Conservation (phyloP, 108 stramenopile genomes). For the Skeletonema potamos region DNA sequence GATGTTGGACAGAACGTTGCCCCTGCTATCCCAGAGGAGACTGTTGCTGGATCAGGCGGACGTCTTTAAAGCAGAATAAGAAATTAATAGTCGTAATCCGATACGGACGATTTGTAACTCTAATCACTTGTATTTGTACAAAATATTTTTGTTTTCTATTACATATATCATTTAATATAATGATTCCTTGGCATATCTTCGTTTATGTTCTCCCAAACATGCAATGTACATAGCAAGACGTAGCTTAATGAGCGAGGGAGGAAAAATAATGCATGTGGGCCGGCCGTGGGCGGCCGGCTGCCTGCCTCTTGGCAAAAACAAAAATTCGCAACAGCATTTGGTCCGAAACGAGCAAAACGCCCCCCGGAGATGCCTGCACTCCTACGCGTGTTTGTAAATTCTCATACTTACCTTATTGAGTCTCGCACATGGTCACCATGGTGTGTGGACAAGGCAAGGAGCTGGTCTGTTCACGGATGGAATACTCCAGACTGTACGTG, state of each 20-base stretch:
- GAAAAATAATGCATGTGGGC: no score
- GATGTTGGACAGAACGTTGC: conserved; percentile 79
- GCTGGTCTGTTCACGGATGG: conserved; percentile 74
- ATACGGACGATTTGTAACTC: conserved; percentile 1
- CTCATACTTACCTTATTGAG: conserved; percentile 82
- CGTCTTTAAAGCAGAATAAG: conserved; percentile 47
- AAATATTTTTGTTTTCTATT: no score
- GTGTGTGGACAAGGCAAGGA: conserved; percentile 63
- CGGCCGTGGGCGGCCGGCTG: no score
- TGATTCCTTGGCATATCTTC: no score
- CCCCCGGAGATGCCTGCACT: background rate
- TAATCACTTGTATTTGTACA: conserved; percentile 1
- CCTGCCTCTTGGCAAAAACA: no score
- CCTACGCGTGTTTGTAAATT: background rate
- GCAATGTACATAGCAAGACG: no score
- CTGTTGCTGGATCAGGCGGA: conserved; percentile 90
- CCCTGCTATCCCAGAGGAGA: conserved; percentile 74
- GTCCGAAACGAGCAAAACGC: background rate
- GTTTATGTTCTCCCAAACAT: no score
- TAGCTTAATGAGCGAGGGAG: no score
- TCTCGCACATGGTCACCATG: conserved; percentile 60
- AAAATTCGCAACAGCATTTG: background rate
- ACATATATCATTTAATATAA: no score
- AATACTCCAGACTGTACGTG: conserved; percentile 74
- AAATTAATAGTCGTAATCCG: conserved; percentile 1